Evolutionary conservation across 768 basidiomycete species (phyloP).

Genomic region (Leucosporidium creatinivorum): DNA sequence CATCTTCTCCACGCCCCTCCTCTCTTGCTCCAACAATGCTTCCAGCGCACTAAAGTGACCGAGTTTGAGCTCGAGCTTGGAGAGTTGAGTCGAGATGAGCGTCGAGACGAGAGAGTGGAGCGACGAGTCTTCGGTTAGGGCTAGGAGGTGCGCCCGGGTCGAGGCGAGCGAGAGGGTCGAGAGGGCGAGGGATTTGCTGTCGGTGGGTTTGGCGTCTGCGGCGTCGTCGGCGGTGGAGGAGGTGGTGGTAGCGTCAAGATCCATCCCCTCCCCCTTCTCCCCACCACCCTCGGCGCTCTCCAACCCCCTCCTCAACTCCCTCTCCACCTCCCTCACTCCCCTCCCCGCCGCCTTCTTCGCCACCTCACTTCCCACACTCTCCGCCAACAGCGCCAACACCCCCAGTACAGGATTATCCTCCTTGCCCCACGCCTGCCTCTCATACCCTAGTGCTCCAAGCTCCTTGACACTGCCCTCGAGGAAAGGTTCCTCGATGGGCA

Average conservation of each 20-base stretch:
- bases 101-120: conserved; percentile 66
- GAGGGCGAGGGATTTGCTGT: conserved; percentile 71
- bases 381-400: conserved; percentile 89
- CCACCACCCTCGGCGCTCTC: conserved; percentile 30
- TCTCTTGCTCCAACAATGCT: conserved; percentile 81
- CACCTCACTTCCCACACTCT: conserved; percentile 75
- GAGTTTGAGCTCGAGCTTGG: conserved; percentile 90
- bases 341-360: conserved; percentile 90
- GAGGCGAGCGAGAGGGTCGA: conserved; percentile 77
- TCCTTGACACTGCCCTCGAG: conserved; percentile 62
- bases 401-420: conserved; percentile 98
- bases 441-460: conserved; percentile 66
- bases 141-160: conserved; percentile 70
- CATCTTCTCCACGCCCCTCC: conserved; percentile 72
- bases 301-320: conserved; percentile 22
- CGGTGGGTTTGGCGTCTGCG: no score
- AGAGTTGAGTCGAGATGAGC: conserved; percentile 67
- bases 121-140: conserved; percentile 70
- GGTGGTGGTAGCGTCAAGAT: conserved; percentile 39
- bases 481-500: conserved; percentile 95
- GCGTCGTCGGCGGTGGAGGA: conserved; percentile 60
- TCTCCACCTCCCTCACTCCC: conserved; percentile 56
- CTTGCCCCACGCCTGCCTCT: conserved; percentile 81
- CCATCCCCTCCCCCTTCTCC: conserved; percentile 41
- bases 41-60: conserved; percentile 90